Conservation (phyloP, 1,139 yeast species). For the Nakaseomyces nivariensis region DNA sequence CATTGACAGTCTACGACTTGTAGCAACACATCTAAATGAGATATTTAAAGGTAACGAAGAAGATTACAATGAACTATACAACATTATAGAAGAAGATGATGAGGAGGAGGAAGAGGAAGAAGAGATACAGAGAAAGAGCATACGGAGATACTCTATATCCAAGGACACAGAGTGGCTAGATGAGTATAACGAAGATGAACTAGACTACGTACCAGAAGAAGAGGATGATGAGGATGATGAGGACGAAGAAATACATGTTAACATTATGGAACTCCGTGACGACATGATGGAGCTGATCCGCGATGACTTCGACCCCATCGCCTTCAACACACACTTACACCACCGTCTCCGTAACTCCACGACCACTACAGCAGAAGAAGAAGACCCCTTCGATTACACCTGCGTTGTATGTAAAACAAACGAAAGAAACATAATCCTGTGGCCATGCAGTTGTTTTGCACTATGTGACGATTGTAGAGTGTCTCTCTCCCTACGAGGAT, state of each 20-base stretch:
- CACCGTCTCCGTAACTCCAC: not conserved
- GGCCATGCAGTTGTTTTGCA: constrained; percentile 4
- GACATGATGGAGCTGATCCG: not conserved
- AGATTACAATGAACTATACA: not conserved
- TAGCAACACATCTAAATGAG: not conserved
- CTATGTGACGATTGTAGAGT: constrained; percentile 3
- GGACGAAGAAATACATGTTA: not conserved
- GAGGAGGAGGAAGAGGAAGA: not conserved
- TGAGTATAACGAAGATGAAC: not conserved
- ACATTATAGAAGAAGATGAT: not conserved
- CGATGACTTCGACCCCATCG: not conserved
- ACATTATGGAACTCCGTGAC: not conserved
- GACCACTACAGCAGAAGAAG: not conserved
- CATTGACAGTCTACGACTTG: not conserved
- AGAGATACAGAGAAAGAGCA: not conserved
- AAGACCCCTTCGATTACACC: not conserved
- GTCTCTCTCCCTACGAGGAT: constrained; percentile 2
- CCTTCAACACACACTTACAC: not conserved
- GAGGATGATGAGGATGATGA: not conserved
- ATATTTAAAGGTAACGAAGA: not conserved
- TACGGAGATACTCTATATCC: not conserved
- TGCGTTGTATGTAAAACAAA: constrained; percentile 2
- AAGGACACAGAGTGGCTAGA: not conserved
- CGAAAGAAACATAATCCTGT: not conserved
- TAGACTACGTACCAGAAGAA: not conserved